A percentile compares a stretch with the other conserved stretches of the same genome.
These are phyloP conservation scores for Colletotrichum godetiae DNA, from an alignment of 2,329 filamentous ascomycete genomes.

Conservation along the genomic window DNA sequence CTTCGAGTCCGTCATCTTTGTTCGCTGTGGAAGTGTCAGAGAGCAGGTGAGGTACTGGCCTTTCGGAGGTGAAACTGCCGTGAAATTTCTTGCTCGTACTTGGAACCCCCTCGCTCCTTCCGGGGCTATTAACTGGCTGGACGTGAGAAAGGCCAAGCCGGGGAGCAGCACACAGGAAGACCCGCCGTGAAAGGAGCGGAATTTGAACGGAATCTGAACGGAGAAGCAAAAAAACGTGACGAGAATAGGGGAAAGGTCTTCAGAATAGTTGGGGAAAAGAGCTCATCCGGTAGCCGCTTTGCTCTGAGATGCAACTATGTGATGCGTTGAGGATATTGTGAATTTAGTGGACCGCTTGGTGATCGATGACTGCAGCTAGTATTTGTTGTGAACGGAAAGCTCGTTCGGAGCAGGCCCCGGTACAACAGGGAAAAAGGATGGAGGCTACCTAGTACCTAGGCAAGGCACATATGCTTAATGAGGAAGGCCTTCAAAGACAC, in stretches of 20 bases:
- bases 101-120: neutral
- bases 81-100: neutral
- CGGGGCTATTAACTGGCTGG: neutral
- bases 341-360: neutral
- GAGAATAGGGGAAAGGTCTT: neutral
- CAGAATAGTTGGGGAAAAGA: neutral
- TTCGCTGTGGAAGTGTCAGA: neutral
- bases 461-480: neutral
- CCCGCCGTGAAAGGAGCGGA: neutral
- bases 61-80: neutral
- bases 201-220: neutral
- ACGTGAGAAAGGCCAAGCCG: neutral
- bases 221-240: neutral
- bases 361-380: neutral
- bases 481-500: neutral
- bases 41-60: neutral
- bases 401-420: no score
- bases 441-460: neutral
- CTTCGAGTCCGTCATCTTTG: neutral
- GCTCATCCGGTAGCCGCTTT: neutral
- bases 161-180: neutral
- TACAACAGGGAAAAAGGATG: neutral
- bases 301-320: neutral
- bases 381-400: neutral
- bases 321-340: neutral